Conservation (phyloP, 352 stramenopile species). For the Phytophthora pisi region DNA sequence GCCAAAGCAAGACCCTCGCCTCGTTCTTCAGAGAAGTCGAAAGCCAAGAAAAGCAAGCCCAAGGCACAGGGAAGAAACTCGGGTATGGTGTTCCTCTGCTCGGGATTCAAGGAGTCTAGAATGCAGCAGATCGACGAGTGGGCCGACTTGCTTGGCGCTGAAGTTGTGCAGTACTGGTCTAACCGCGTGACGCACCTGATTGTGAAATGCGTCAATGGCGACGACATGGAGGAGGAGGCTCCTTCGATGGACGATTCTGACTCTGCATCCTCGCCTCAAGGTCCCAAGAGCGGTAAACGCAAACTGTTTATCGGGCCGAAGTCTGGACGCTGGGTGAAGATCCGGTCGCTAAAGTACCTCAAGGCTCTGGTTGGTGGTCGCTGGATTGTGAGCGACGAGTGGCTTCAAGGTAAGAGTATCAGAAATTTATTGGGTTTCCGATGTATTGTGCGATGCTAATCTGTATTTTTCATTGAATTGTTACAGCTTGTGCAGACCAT, state of each 20-base stretch:
- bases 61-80: slow-evolving; percentile 29
- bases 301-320: slow-evolving; percentile 53
- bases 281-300: slow-evolving; percentile 41
- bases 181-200: slow-evolving; percentile 83
- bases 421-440: background rate
- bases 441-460: background rate
- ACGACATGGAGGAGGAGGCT: slow-evolving; percentile 37
- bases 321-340: slow-evolving; percentile 76
- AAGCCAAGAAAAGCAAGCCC: slow-evolving; percentile 25
- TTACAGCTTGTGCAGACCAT: slow-evolving; percentile 44
- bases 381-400: slow-evolving; percentile 87
- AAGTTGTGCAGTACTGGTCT: slow-evolving; percentile 59
- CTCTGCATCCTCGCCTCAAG: slow-evolving; percentile 17
- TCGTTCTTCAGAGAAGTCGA: slow-evolving; percentile 14
- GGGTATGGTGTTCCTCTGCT: slow-evolving; percentile 64
- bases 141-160: slow-evolving; percentile 44
- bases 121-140: slow-evolving; percentile 56
- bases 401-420: slow-evolving; percentile 59
- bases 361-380: slow-evolving; percentile 78
- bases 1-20: slow-evolving; percentile 14
- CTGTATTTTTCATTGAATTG: slow-evolving; percentile 8
- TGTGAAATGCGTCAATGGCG: slow-evolving; percentile 70
- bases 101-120: slow-evolving; percentile 51
- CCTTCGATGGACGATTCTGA: slow-evolving; percentile 29
- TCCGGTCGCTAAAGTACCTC: slow-evolving; percentile 87